These are phyloP conservation scores for Globisporangium cederbergense DNA, from an alignment of 352 stramenopile species.

Conservation along the genomic window DNA sequence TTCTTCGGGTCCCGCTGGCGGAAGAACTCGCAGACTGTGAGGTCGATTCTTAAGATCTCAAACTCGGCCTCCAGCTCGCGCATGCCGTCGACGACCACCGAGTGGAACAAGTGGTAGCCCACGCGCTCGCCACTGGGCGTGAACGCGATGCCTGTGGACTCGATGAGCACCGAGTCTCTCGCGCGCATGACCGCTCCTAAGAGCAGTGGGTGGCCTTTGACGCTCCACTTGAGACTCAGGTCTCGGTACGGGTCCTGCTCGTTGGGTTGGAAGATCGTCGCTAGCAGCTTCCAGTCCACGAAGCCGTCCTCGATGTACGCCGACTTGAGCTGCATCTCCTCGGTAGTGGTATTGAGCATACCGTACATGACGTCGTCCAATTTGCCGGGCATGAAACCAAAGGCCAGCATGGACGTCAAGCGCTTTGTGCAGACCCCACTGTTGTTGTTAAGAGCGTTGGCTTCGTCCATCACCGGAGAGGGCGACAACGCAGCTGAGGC, in stretches of 20 bases:
- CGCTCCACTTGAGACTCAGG: constrained; percentile 46
- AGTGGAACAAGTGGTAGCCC: constrained; percentile 53
- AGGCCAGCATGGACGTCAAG: not conserved
- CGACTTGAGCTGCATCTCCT: constrained; percentile 44
- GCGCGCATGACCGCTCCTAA: constrained; percentile 41
- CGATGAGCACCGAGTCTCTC: constrained; percentile 57
- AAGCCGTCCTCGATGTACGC: constrained; percentile 47
- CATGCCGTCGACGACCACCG: constrained; percentile 32
- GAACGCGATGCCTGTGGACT: constrained; percentile 37
- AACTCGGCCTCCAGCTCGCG: constrained; percentile 25
- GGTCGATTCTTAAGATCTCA: constrained; percentile 30
- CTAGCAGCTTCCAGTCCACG: constrained; percentile 40
- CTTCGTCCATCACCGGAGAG: no score
- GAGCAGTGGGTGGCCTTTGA: constrained; percentile 37
- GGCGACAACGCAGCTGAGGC: no score
- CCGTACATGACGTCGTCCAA: constrained; percentile 61
- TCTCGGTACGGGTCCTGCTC: constrained; percentile 40
- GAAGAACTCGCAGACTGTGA: constrained; percentile 37
- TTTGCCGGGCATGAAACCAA: constrained; percentile 28
- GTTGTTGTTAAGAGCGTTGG: not conserved
- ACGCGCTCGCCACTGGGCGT: constrained; percentile 43
- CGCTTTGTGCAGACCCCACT: no score
- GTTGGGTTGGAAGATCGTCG: constrained; percentile 28
- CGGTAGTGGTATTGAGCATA: constrained; percentile 34
- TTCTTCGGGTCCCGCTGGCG: constrained; percentile 23